Evolutionary conservation across 345 rosid species (phyloP).

Genomic region (Erysimum cheiranthoides): DNA sequence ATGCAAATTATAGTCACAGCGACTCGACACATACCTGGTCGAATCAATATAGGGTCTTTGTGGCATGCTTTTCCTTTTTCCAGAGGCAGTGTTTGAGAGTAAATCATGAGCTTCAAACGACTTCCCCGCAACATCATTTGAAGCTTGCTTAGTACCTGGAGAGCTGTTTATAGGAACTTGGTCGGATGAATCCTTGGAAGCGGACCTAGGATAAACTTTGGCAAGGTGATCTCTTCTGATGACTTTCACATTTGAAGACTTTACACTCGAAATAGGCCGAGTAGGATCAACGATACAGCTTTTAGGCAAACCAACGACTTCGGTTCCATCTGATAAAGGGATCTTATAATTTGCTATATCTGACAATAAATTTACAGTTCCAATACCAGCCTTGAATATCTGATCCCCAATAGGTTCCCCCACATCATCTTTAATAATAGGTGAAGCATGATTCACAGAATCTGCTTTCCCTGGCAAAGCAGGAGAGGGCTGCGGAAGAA

Average conservation of each 20-base stretch:
- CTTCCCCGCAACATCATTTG: constrained; percentile 47
- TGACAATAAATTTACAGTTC: constrained; percentile 64
- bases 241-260: constrained; percentile 60
- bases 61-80: constrained; percentile 59
- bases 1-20: constrained; percentile 46
- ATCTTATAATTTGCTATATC: constrained; percentile 75
- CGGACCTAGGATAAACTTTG: constrained; percentile 56
- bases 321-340: constrained; percentile 61
- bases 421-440: constrained; percentile 48
- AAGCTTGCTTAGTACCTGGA: constrained; percentile 48
- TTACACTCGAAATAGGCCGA: constrained; percentile 51
- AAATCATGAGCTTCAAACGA: constrained; percentile 32
- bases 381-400: constrained; percentile 71
- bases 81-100: constrained; percentile 23
- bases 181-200: constrained; percentile 48
- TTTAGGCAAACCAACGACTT: constrained; percentile 44
- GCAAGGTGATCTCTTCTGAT: constrained; percentile 57
- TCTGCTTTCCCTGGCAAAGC: constrained; percentile 52
- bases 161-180: constrained; percentile 44
- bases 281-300: constrained; percentile 63
- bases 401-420: constrained; percentile 62
- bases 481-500: constrained; percentile 53
- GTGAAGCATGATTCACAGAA: constrained; percentile 55
- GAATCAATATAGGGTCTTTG: constrained; percentile 50
- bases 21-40: constrained; percentile 45